phyloP scores from a whole-genome alignment of 805 yeast species.

The Pichia membranifaciens region DNA sequence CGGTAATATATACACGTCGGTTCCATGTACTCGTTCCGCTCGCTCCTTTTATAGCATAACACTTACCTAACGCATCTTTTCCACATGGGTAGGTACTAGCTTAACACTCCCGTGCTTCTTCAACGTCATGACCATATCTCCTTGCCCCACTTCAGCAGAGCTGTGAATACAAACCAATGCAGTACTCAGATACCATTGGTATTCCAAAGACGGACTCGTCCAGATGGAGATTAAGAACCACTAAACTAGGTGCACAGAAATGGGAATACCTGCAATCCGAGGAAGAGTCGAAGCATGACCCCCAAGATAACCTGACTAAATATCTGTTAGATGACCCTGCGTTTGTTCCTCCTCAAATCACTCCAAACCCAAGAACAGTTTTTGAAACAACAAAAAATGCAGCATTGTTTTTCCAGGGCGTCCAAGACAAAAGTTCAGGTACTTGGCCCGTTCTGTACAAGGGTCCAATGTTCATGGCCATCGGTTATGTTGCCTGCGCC shows the following conservation, averaged over 20 bases:
- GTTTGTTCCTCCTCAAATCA: slow-evolving; percentile 12
- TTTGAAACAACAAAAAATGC: slow-evolving; percentile 65
- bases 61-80: no score
- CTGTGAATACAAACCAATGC: no score
- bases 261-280: slow-evolving; percentile 59
- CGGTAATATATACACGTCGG: neutral
- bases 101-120: no score
- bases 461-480: slow-evolving; percentile 97
- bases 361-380: slow-evolving; percentile 32
- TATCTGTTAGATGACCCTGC: slow-evolving; percentile 35
- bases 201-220: slow-evolving; percentile 61
- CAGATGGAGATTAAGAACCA: slow-evolving; percentile 71
- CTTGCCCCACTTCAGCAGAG: neutral
- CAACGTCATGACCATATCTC: neutral
- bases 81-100: no score
- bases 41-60: no score
- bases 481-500: slow-evolving; percentile 74
- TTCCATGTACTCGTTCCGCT: neutral
- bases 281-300: slow-evolving; percentile 32
- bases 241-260: slow-evolving; percentile 66
- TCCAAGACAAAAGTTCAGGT: slow-evolving; percentile 80
- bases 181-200: slow-evolving; percentile 66
- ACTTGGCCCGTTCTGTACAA: slow-evolving; percentile 87
- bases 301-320: slow-evolving; percentile 52
- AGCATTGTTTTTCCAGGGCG: slow-evolving; percentile 55